These are phyloP conservation scores for Calonectria pseudoturangicola DNA, from an alignment of 2,329 filamentous ascomycete genomes.

Conservation along the genomic window DNA sequence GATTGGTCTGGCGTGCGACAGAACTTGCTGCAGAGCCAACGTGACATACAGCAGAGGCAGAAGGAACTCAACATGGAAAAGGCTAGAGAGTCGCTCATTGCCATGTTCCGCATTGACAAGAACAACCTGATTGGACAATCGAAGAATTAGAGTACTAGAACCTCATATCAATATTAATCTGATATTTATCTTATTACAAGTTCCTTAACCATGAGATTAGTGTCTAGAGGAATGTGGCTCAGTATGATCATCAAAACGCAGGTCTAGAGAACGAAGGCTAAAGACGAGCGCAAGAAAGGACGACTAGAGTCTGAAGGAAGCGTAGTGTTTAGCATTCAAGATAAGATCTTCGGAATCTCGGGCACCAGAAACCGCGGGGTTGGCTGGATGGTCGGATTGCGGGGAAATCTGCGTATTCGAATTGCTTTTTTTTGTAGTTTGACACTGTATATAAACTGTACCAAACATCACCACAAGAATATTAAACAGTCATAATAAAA, in stretches of 20 bases:
- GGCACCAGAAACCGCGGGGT: not conserved
- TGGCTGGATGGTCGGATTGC: not conserved
- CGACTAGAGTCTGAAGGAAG: not conserved
- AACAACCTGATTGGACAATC: conserved; percentile 17
- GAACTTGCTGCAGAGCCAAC: conserved; percentile 34
- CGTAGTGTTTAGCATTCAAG: too few species aligned
- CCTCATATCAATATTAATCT: not conserved
- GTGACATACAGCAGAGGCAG: conserved; percentile 31
- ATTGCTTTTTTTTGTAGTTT: not conserved
- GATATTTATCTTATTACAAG: not conserved
- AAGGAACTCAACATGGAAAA: conserved; percentile 33
- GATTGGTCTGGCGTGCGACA: conserved; percentile 31
- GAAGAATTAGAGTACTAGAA: conserved; percentile 1
- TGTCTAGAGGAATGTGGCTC: not conserved
- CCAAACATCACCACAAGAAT: too few species aligned
- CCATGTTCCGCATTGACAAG: conserved; percentile 38
- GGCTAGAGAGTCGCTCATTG: conserved; percentile 31
- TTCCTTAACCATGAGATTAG: not conserved
- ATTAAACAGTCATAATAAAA: too few species aligned
- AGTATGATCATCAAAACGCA: not conserved
- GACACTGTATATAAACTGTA: not conserved
- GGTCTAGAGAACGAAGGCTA: not conserved
- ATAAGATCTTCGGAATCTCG: not conserved
- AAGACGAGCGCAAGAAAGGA: not conserved
- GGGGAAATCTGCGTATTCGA: not conserved